A percentile compares a stretch with the other conserved stretches of the same genome.
Conservation (phyloP, 2,329 filamentous ascomycete species). For the Neonectria punicea region DNA sequence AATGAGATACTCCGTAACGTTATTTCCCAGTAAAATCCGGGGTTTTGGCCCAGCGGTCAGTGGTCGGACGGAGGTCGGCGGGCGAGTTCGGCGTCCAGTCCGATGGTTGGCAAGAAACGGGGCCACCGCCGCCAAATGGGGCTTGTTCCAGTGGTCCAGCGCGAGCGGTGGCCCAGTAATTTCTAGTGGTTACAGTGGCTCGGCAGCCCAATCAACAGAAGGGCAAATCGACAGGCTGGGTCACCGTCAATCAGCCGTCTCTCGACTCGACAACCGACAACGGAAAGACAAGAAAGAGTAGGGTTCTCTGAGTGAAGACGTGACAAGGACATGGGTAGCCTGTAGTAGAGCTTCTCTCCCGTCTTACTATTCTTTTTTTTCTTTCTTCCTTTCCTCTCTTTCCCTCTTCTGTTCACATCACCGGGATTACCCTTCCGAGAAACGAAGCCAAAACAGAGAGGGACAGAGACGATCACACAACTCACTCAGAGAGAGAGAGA, state of each 20-base stretch:
- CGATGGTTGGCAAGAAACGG: conserved; percentile 14
- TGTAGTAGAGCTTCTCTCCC: background rate
- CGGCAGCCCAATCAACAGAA: background rate
- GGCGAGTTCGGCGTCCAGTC: conserved; percentile 22
- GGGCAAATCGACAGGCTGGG: conserved; percentile 12
- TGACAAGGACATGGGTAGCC: background rate
- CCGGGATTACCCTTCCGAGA: background rate
- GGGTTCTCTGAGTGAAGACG: background rate
- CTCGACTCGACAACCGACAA: conserved; percentile 7
- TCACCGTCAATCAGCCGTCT: conserved; percentile 11
- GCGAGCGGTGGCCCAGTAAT: background rate
- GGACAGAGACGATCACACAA: background rate
- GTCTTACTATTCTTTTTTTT: background rate
- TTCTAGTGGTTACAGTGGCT: background rate
- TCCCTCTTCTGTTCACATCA: background rate
- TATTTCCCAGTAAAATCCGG: conserved; percentile 2
- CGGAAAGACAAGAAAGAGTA: background rate
- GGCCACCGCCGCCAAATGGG: conserved; percentile 6
- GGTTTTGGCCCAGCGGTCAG: conserved; percentile 3
- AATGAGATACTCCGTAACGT: too few species aligned
- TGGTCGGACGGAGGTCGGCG: conserved; percentile 16
- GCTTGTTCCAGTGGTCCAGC: background rate
- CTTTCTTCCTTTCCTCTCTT: background rate
- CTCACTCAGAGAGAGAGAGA: background rate
- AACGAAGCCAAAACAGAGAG: background rate